Evolutionary conservation across 2,329 filamentous ascomycete genomes (phyloP).

Genomic region (Mycogone perniciosa): DNA sequence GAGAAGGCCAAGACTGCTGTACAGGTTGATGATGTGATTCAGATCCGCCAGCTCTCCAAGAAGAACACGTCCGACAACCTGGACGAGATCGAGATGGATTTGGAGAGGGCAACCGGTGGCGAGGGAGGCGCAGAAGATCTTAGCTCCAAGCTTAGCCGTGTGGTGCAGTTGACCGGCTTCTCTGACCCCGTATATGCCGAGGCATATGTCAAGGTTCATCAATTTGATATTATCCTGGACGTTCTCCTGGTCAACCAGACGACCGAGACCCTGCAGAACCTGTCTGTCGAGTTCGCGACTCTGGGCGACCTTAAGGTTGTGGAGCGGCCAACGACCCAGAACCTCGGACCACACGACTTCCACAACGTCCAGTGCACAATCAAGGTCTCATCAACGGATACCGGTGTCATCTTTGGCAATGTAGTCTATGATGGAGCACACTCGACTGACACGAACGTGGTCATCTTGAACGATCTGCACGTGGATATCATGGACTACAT

Average conservation of each 20-base stretch:
- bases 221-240: slow-evolving; percentile 96
- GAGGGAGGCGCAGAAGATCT: slow-evolving; percentile 79
- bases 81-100: slow-evolving; percentile 81
- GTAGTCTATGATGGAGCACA: slow-evolving; percentile 94
- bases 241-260: slow-evolving; percentile 97
- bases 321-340: slow-evolving; percentile 92
- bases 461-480: slow-evolving; percentile 96
- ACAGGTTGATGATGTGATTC: slow-evolving; percentile 91
- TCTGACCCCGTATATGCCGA: slow-evolving; percentile 98
- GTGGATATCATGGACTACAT: slow-evolving; percentile 99
- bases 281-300: slow-evolving; percentile 98
- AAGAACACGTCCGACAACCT: slow-evolving; percentile 77
- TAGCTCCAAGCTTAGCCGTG: slow-evolving; percentile 87
- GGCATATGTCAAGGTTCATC: slow-evolving; percentile 96
- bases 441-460: slow-evolving; percentile 89
- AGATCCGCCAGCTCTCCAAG: slow-evolving; percentile 87
- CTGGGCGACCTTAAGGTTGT: slow-evolving; percentile 96
- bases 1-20: slow-evolving; percentile 91
- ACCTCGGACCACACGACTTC: slow-evolving; percentile 91
- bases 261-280: slow-evolving; percentile 89
- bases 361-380: slow-evolving; percentile 97
- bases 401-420: slow-evolving; percentile 97
- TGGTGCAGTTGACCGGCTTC: slow-evolving; percentile 96
- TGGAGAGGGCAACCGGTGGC: slow-evolving; percentile 90
- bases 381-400: slow-evolving; percentile 97